Conservation (phyloP, 495 filamentous ascomycete species). For the Daldinia grandis region DNA sequence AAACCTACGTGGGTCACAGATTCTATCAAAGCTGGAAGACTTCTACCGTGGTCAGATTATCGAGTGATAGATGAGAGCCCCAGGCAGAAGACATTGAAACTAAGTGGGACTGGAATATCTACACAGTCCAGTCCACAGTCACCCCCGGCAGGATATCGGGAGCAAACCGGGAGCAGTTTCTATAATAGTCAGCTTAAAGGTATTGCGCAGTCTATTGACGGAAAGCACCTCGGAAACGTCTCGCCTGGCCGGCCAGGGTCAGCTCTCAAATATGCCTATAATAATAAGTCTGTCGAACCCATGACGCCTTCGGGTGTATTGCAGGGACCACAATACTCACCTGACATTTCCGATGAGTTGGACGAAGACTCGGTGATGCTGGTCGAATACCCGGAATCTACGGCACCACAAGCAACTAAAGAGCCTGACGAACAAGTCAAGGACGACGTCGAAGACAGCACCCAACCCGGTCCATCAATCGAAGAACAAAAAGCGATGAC, state of each 20-base stretch:
- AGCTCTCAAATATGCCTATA: neutral
- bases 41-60: constrained; percentile 86
- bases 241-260: constrained; percentile 21
- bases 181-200: constrained; percentile 75
- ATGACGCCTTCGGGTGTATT: neutral
- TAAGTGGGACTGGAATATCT: constrained; percentile 72
- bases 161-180: constrained; percentile 80
- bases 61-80: constrained; percentile 81
- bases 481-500: constrained; percentile 64
- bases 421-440: neutral
- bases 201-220: constrained; percentile 35
- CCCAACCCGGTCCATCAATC: constrained; percentile 11
- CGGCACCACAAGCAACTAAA: neutral
- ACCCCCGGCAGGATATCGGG: constrained; percentile 66
- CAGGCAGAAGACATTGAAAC: constrained; percentile 75
- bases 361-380: constrained; percentile 29
- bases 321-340: constrained; percentile 12
- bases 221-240: constrained; percentile 15
- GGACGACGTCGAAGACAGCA: constrained; percentile 42
- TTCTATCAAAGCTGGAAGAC: constrained; percentile 77
- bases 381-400: constrained; percentile 19
- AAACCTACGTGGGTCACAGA: constrained; percentile 97
- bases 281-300: constrained; percentile 1
- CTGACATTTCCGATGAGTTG: constrained; percentile 8
- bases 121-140: constrained; percentile 67